Evolutionary conservation across 495 filamentous ascomycete genomes (phyloP).

Genomic region (Xylaria bambusicola): DNA sequence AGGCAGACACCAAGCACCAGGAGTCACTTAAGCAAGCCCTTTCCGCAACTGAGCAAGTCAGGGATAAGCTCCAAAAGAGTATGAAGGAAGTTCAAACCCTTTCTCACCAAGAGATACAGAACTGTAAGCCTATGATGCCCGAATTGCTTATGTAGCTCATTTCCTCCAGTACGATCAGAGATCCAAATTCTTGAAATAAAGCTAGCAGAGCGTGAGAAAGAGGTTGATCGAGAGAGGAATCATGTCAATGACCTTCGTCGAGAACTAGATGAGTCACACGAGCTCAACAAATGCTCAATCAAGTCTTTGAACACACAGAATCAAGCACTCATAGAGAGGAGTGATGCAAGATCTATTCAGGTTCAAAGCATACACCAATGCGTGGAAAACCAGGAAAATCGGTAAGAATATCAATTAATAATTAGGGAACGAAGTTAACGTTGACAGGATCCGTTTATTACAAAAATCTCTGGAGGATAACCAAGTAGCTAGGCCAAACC

Average conservation of each 20-base stretch:
- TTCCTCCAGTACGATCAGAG: conserved; percentile 28
- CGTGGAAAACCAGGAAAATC: conserved; percentile 24
- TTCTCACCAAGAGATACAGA: conserved; percentile 26
- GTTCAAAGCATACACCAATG: conserved; percentile 12
- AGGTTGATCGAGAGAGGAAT: conserved; percentile 33
- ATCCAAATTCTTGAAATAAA: conserved; percentile 28
- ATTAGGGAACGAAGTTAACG: conserved; percentile 4
- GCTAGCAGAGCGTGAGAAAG: conserved; percentile 31
- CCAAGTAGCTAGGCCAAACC: conserved; percentile 12
- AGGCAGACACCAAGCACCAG: conserved; percentile 22
- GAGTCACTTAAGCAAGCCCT: conserved; percentile 27
- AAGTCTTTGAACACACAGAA: conserved; percentile 32
- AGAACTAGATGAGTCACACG: conserved; percentile 30
- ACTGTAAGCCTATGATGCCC: conserved; percentile 26
- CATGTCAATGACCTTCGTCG: conserved; percentile 25
- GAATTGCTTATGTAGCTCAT: conserved; percentile 3
- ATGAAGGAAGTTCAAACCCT: conserved; percentile 31
- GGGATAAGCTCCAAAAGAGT: conserved; percentile 35
- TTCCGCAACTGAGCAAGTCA: conserved; percentile 32
- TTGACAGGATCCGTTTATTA: conserved; percentile 23
- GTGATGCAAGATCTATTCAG: conserved; percentile 20
- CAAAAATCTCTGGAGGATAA: conserved; percentile 17
- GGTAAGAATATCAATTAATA: conserved; percentile 13
- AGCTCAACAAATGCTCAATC: conserved; percentile 30
- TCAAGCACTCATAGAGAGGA: conserved; percentile 33